phyloP scores from a whole-genome alignment of 2,329 filamentous ascomycete species.

The Cordyceps sp. region DNA sequence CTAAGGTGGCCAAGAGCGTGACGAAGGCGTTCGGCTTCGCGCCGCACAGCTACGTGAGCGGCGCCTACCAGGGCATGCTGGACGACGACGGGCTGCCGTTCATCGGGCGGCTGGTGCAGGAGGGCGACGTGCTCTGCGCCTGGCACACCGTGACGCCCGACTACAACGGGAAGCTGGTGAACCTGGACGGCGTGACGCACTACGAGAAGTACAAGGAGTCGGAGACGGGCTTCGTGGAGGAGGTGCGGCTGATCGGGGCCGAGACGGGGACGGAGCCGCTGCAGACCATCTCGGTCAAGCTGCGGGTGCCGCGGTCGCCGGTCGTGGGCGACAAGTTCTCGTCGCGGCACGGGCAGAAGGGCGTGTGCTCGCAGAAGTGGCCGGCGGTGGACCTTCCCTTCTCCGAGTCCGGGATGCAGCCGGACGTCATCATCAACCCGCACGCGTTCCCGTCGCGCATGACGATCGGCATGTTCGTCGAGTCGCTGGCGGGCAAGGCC shows the following conservation, averaged over 20 bases:
- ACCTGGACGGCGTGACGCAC: slow-evolving; percentile 71
- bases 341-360: slow-evolving; percentile 94
- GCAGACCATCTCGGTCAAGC: slow-evolving; percentile 83
- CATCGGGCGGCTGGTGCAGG: slow-evolving; percentile 59
- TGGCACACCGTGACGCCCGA: slow-evolving; percentile 80
- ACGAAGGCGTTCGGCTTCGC: slow-evolving; percentile 85
- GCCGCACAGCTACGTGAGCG: slow-evolving; percentile 55
- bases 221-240: slow-evolving; percentile 78
- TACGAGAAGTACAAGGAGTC: slow-evolving; percentile 90
- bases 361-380: slow-evolving; percentile 94
- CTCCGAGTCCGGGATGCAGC: slow-evolving; percentile 88
- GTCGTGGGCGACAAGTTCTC: slow-evolving; percentile 99
- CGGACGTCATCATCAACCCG: slow-evolving; percentile 96
- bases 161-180: slow-evolving; percentile 61
- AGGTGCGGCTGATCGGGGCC: slow-evolving; percentile 77
- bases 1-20: slow-evolving; percentile 49
- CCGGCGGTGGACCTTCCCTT: slow-evolving; percentile 89
- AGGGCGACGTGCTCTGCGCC: slow-evolving; percentile 74
- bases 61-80: slow-evolving; percentile 52
- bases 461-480: slow-evolving; percentile 99
- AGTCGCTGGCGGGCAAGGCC: slow-evolving; percentile 89
- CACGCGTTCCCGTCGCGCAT: slow-evolving; percentile 98
- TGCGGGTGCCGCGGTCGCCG: slow-evolving; percentile 76
- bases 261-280: slow-evolving; percentile 70
- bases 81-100: slow-evolving; percentile 79